A percentile compares a stretch with the other conserved stretches of the same genome.
phyloP scores from a whole-genome alignment of 805 yeast species.

The Wickerhamiella dianesei region DNA sequence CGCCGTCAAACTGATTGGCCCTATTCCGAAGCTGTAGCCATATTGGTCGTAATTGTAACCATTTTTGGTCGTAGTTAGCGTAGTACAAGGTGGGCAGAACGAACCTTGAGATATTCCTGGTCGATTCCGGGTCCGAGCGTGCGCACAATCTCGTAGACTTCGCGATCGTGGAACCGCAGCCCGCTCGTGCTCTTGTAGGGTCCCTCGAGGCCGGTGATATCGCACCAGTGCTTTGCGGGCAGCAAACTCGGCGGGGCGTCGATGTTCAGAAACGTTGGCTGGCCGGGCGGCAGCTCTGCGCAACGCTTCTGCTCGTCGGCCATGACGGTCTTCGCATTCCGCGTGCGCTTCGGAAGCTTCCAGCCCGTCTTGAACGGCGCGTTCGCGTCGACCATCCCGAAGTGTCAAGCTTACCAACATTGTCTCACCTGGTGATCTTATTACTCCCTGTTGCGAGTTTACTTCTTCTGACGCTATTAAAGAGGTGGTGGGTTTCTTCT shows the following conservation, averaged over 20 bases:
- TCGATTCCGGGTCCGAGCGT: constrained; percentile 82
- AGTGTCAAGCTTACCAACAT: too few species aligned
- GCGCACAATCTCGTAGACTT: constrained; percentile 62
- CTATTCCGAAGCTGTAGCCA: too few species aligned
- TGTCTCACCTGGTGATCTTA: too few species aligned
- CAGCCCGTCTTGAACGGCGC: constrained; percentile 45
- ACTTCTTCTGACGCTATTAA: neutral
- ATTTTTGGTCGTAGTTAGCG: too few species aligned
- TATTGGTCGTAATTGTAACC: too few species aligned
- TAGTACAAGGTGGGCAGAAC: constrained; percentile 79
- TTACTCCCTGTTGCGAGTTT: neutral
- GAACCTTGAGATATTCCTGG: constrained; percentile 75
- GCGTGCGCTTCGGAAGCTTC: constrained; percentile 48
- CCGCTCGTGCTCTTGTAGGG: constrained; percentile 62
- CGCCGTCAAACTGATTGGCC: constrained; percentile 24
- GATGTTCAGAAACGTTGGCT: constrained; percentile 53
- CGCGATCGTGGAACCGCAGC: constrained; percentile 67
- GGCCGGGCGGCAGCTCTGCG: constrained; percentile 28
- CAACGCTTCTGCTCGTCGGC: constrained; percentile 68
- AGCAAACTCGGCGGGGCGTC: constrained; percentile 77
- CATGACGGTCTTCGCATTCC: constrained; percentile 57
- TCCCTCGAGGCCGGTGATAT: constrained; percentile 78
- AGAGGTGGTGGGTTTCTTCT: too few species aligned
- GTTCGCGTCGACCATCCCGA: constrained; percentile 2
- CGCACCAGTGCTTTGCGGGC: constrained; percentile 80